phyloP scores from a whole-genome alignment of 495 filamentous ascomycete genomes.

The Xanthoparmelia taractica region DNA sequence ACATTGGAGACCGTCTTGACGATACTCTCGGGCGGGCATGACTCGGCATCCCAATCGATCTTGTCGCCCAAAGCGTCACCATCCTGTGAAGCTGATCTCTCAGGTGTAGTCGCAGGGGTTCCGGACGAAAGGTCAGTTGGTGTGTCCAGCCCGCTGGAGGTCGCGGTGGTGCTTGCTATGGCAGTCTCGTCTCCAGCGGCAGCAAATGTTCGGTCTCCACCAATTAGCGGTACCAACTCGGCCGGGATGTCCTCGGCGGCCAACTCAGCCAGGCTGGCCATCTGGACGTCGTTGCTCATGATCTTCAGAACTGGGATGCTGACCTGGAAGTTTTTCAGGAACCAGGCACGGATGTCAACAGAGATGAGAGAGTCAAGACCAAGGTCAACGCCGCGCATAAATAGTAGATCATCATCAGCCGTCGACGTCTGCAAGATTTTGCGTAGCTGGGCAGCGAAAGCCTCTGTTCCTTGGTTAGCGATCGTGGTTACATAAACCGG shows the following conservation, averaged over 20 bases:
- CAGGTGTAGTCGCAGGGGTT: background rate
- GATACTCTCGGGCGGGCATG: conserved; percentile 2
- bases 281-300: background rate
- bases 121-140: background rate
- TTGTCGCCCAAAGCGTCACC: too few relatives aligned
- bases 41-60: conserved; percentile 7
- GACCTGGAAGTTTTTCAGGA: conserved; percentile 9
- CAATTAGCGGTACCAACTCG: conserved; percentile 1
- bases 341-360: conserved; percentile 7
- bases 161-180: background rate
- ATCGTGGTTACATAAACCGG: too few relatives aligned
- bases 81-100: too few relatives aligned
- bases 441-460: conserved; percentile 1
- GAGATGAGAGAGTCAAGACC: conserved; percentile 10
- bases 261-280: background rate
- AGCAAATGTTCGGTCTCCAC: background rate
- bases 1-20: background rate
- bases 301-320: conserved; percentile 9
- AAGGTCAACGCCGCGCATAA: background rate
- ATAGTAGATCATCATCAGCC: background rate
- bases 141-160: background rate
- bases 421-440: conserved; percentile 5
- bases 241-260: conserved; percentile 4
- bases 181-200: background rate
- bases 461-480: background rate